Evolutionary conservation across 2,329 filamentous ascomycete genomes (phyloP).

Genomic region (Colletotrichum sp.): DNA sequence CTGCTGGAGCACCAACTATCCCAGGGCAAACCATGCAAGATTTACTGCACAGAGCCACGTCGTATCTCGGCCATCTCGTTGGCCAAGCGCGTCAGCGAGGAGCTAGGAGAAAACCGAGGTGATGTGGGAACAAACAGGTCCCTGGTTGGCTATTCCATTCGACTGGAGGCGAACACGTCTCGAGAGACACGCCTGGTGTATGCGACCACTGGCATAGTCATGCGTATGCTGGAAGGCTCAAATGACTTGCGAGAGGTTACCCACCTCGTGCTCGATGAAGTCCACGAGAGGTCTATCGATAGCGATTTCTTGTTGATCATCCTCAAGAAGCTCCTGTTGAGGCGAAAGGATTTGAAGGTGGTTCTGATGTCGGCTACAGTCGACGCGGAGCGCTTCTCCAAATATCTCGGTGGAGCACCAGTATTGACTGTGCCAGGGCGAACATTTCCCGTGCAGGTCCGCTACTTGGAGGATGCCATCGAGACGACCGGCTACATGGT

Average conservation of each 20-base stretch:
- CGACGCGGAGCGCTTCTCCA: conserved; percentile 88
- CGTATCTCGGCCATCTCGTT: conserved; percentile 96
- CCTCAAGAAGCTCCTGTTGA: conserved; percentile 79
- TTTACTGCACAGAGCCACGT: conserved; percentile 94
- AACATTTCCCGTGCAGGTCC: conserved; percentile 89
- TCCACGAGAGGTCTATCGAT: conserved; percentile 95
- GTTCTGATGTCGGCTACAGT: conserved; percentile 98
- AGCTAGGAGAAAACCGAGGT: conserved; percentile 83
- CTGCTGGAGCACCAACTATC: conserved; percentile 88
- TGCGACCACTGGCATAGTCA: conserved; percentile 91
- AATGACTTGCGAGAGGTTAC: conserved; percentile 89
- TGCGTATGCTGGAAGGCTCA: conserved; percentile 93
- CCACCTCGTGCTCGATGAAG: conserved; percentile 95
- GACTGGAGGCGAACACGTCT: conserved; percentile 86
- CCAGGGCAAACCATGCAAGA: conserved; percentile 82
- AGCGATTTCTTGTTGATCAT: conserved; percentile 96
- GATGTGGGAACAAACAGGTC: conserved; percentile 85
- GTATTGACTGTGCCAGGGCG: conserved; percentile 90
- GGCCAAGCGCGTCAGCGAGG: conserved; percentile 90
- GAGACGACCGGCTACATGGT: conserved; percentile 80
- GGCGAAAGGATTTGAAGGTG: conserved; percentile 85
- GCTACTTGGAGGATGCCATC: conserved; percentile 90
- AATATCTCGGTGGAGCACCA: conserved; percentile 84
- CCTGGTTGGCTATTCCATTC: conserved; percentile 92
- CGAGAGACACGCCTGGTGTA: conserved; percentile 86